Conservation (phyloP, 495 filamentous ascomycete genomes). For the Bacidia rubella region DNA sequence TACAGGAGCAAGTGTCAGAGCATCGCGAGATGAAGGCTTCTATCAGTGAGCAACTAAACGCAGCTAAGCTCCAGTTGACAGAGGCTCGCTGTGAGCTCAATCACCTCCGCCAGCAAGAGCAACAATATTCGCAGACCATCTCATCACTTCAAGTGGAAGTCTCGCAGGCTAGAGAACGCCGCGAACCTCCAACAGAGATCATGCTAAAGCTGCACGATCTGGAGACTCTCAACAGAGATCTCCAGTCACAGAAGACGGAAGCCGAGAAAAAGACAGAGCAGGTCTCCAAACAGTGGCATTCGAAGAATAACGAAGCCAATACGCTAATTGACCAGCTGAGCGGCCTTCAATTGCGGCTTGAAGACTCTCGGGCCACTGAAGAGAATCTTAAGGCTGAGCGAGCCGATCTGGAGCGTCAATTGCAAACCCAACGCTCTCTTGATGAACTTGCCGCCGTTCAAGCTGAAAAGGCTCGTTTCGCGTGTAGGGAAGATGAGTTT, state of each 20-base stretch:
- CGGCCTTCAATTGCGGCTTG: constrained; percentile 1
- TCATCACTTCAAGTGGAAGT: constrained; percentile 5
- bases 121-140: constrained; percentile 5
- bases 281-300: not conserved
- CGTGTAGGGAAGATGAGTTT: not conserved
- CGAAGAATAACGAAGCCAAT: not conserved
- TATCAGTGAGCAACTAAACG: constrained; percentile 13
- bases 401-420: not conserved
- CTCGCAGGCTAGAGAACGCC: not conserved
- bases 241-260: not conserved
- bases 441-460: not conserved
- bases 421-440: not conserved
- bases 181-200: not conserved
- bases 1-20: constrained; percentile 15
- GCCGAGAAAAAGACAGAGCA: constrained; percentile 3
- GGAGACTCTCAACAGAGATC: constrained; percentile 7
- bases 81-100: constrained; percentile 8
- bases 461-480: not conserved
- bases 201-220: constrained; percentile 14
- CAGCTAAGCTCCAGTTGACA: constrained; percentile 6
- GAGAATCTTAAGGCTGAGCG: not conserved
- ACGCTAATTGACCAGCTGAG: not conserved
- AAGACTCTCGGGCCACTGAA: not conserved
- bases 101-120: constrained; percentile 5
- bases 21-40: constrained; percentile 16